phyloP scores from a whole-genome alignment of 352 stramenopile species.

The Pseudoperonospora humuli region DNA sequence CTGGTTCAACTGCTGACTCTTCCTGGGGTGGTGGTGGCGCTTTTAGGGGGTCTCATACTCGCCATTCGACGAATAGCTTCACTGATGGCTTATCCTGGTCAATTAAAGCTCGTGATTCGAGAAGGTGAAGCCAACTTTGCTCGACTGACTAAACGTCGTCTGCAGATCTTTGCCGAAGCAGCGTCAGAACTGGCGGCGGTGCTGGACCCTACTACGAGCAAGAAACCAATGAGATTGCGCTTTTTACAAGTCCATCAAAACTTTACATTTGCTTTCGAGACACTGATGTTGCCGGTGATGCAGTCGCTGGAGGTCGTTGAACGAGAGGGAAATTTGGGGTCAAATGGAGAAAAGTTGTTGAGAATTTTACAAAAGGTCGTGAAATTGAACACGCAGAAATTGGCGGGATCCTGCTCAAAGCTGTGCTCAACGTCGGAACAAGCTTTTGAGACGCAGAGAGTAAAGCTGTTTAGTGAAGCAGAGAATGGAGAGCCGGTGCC shows the following conservation, averaged over 20 bases:
- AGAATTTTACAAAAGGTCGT: constrained; percentile 33
- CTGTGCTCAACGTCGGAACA: constrained; percentile 33
- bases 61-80: constrained; percentile 44
- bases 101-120: constrained; percentile 67
- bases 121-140: constrained; percentile 77
- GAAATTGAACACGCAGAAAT: constrained; percentile 25
- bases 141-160: constrained; percentile 52
- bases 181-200: constrained; percentile 40
- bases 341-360: constrained; percentile 41
- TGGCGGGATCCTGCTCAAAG: constrained; percentile 31
- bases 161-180: constrained; percentile 63
- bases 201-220: constrained; percentile 21
- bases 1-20: constrained; percentile 42
- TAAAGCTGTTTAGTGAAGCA: constrained; percentile 33
- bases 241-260: constrained; percentile 64
- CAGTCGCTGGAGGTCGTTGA: constrained; percentile 51
- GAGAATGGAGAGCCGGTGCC: constrained; percentile 1
- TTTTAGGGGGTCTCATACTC: constrained; percentile 27
- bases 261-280: constrained; percentile 59
- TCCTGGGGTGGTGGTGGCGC: constrained; percentile 40
- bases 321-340: constrained; percentile 26
- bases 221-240: constrained; percentile 26
- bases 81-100: constrained; percentile 62
- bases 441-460: constrained; percentile 43
- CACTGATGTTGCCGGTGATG: constrained; percentile 49